Conservation (phyloP, 257 asterid genomes). For the Nicotiana sylvestris region DNA sequence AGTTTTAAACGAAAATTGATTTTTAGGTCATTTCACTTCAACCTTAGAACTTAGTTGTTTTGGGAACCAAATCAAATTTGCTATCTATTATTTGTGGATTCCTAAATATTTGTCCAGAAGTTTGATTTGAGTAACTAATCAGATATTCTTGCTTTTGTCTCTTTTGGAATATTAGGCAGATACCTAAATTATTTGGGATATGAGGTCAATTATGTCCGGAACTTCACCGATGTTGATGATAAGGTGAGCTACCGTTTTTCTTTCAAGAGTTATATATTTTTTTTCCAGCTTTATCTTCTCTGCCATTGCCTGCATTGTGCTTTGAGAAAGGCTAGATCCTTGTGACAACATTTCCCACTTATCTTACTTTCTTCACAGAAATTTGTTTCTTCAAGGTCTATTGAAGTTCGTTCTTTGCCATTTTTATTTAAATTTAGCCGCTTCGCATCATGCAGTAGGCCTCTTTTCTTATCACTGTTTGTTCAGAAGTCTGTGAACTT, state of each 20-base stretch:
- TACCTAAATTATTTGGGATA: conserved; percentile 85
- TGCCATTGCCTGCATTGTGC: too few species aligned
- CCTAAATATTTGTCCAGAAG: neutral
- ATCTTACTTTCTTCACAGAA: too few species aligned
- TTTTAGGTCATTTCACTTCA: neutral
- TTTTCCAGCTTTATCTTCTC: neutral
- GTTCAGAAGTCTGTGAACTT: too few species aligned
- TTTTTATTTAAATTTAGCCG: too few species aligned
- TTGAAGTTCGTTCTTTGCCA: too few species aligned
- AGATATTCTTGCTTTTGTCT: conserved; percentile 18
- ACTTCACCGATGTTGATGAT: conserved; percentile 97
- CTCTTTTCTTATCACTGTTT: too few species aligned
- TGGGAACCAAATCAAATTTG: neutral
- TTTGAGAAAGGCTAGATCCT: too few species aligned
- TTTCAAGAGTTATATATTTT: conserved; percentile 1
- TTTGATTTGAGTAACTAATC: conserved; percentile 17
- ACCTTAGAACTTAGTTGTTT: neutral
- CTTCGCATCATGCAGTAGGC: too few species aligned
- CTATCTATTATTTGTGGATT: neutral
- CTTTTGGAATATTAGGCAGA: conserved; percentile 63
- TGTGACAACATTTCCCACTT: too few species aligned
- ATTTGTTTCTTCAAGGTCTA: too few species aligned
- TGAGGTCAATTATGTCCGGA: conserved; percentile 88
- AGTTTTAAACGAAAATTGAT: neutral
- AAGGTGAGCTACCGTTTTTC: conserved; percentile 45